A percentile compares a stretch with the other conserved stretches of the same genome.
These are phyloP conservation scores for Puccinia triticina DNA, from an alignment of 1,284 basidiomycete genomes.

Conservation along the genomic window DNA sequence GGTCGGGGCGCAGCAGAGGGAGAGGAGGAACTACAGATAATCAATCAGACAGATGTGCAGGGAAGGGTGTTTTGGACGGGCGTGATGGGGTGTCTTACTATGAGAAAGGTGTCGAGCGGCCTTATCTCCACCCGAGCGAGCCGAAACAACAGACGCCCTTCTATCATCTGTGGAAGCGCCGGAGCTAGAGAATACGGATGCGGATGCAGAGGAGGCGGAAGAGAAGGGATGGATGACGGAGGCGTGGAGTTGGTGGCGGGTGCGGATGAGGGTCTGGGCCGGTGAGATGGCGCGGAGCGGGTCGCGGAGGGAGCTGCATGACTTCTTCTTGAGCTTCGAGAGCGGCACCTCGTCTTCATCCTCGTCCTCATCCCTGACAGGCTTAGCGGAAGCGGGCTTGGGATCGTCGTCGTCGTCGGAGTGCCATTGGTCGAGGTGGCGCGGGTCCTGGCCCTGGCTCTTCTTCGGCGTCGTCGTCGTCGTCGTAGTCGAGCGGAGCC, in stretches of 20 bases:
- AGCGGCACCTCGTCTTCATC: constrained; percentile 27
- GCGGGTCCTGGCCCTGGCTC: neutral
- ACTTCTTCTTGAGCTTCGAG: constrained; percentile 37
- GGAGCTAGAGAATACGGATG: no score
- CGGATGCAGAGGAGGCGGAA: neutral
- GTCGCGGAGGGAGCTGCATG: neutral
- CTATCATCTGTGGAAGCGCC: no score
- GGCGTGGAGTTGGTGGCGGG: constrained; percentile 16
- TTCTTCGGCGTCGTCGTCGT: neutral
- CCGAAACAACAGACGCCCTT: no score
- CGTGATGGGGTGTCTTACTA: no score
- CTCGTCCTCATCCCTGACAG: neutral
- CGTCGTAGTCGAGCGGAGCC: neutral
- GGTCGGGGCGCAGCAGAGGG: neutral
- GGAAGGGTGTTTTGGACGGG: neutral
- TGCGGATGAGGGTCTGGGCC: neutral
- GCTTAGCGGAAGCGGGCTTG: neutral
- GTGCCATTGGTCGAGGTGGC: constrained; percentile 35
- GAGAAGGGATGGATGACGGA: neutral
- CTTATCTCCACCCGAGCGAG: no score
- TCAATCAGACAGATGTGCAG: no score
- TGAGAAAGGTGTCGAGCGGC: no score
- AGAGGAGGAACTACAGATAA: neutral
- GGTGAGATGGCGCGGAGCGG: neutral
- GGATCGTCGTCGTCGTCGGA: constrained; percentile 36